These are phyloP conservation scores for Ploettnerulaceae sp. DNA, from an alignment of 2,329 filamentous ascomycete species.

Conservation along the genomic window DNA sequence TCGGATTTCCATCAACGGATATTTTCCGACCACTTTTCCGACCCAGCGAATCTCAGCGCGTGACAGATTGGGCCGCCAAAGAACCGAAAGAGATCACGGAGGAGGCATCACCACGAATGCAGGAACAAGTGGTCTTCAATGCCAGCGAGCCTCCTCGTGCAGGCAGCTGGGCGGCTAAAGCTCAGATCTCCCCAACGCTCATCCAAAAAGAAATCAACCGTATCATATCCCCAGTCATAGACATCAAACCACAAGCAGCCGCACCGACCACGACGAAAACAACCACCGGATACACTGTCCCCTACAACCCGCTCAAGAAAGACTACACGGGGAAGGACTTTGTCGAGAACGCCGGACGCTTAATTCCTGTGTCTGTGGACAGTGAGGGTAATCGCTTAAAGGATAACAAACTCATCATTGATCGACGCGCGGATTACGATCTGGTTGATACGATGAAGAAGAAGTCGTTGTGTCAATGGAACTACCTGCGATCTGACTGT, in stretches of 20 bases:
- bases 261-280: neutral
- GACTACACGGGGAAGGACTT: neutral
- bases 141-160: neutral
- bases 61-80: neutral
- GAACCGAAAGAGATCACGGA: neutral
- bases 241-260: neutral
- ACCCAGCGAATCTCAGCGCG: neutral
- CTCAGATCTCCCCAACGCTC: neutral
- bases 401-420: slow-evolving; percentile 3
- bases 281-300: neutral
- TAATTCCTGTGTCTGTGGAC: neutral
- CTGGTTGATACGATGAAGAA: slow-evolving; percentile 1
- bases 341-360: slow-evolving; percentile 2
- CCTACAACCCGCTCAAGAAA: neutral
- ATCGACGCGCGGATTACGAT: neutral
- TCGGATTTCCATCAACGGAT: neutral
- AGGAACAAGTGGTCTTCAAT: neutral
- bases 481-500: slow-evolving; percentile 12
- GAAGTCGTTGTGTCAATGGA: slow-evolving; percentile 1
- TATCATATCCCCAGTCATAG: neutral
- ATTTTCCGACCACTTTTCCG: neutral
- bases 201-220: neutral
- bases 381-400: neutral
- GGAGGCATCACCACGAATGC: neutral
- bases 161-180: neutral